Conservation (phyloP, 352 stramenopile genomes). For the Globisporangium viniferum region DNA sequence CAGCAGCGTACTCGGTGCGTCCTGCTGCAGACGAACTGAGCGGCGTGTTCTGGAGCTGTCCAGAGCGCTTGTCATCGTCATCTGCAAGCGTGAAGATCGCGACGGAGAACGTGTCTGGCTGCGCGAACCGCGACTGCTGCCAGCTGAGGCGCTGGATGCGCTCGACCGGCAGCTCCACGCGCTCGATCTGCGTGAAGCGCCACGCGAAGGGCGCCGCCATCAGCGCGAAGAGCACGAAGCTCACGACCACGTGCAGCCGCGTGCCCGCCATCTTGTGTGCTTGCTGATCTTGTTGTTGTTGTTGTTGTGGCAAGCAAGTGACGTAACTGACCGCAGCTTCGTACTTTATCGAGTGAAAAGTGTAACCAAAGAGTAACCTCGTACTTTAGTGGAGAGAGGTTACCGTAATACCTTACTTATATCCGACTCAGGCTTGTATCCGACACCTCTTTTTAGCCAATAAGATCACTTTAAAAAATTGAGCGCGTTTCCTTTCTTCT, state of each 20-base stretch:
- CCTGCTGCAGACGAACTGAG: conserved; percentile 2
- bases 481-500: too few relatives aligned
- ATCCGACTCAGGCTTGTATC: too few relatives aligned
- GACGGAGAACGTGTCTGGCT: conserved; percentile 16
- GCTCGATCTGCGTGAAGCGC: conserved; percentile 68
- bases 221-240: conserved; percentile 72
- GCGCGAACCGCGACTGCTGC: conserved; percentile 27
- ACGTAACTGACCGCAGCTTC: background rate
- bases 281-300: background rate
- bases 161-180: conserved; percentile 42
- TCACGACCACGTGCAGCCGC: conserved; percentile 68
- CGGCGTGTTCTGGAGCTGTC: background rate
- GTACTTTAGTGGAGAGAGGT: background rate
- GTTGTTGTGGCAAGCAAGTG: background rate
- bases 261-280: conserved; percentile 59
- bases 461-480: too few relatives aligned
- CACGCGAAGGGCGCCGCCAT: conserved; percentile 58
- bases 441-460: too few relatives aligned
- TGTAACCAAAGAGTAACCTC: background rate
- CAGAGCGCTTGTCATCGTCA: background rate
- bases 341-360: background rate
- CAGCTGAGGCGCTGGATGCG: conserved; percentile 53
- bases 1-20: conserved; percentile 5
- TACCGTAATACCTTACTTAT: too few relatives aligned
- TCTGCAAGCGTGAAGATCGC: conserved; percentile 15